Evolutionary conservation across 2,329 filamentous ascomycete species (phyloP).

Genomic region (Apiospora malaysiana): DNA sequence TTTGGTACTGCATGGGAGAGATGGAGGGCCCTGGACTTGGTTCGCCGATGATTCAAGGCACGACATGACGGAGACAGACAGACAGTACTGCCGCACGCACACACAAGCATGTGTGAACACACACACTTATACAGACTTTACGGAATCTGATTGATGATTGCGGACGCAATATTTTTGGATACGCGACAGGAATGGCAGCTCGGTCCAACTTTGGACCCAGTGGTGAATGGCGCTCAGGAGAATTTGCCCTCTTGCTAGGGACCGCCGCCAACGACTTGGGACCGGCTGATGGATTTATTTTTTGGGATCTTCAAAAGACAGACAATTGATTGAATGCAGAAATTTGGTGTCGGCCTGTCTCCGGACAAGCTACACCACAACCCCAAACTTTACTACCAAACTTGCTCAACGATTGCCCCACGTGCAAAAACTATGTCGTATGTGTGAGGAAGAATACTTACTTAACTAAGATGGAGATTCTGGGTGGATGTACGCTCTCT

Average conservation of each 20-base stretch:
- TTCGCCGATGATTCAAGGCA: constrained; percentile 20
- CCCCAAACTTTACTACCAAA: not conserved
- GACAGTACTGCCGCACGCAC: not conserved
- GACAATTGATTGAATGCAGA: constrained; percentile 8
- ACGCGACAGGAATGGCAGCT: constrained; percentile 8
- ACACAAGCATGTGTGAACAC: not conserved
- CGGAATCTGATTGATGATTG: constrained; percentile 14
- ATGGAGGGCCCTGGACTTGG: constrained; percentile 20
- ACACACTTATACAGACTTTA: not conserved
- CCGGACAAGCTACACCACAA: not conserved
- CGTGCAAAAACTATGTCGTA: not conserved
- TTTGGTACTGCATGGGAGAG: constrained; percentile 8
- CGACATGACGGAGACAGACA: constrained; percentile 9
- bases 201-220: not conserved
- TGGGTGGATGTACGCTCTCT: not conserved
- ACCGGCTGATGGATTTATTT: constrained; percentile 13
- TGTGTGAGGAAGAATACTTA: not conserved
- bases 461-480: not conserved
- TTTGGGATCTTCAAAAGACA: constrained; percentile 12
- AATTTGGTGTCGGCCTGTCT: not conserved
- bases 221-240: constrained; percentile 15
- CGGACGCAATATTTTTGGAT: not conserved
- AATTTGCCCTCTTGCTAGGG: not conserved
- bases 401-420: not conserved
- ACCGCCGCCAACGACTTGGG: constrained; percentile 3